Conservation (phyloP, 306 rosid genomes). For the Alnus glutinosa region DNA sequence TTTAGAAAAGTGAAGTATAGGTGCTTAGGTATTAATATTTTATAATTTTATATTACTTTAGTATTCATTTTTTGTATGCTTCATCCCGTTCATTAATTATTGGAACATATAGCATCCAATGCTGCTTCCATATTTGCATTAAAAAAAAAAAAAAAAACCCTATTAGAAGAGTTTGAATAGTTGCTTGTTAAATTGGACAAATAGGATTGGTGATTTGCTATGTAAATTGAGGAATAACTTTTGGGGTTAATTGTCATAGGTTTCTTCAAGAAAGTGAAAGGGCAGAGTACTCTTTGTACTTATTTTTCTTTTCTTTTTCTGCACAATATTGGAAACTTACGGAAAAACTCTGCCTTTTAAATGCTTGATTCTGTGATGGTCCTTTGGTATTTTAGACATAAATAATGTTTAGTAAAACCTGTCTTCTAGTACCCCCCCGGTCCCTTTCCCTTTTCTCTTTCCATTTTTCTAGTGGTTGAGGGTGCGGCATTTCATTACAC, state of each 20-base stretch:
- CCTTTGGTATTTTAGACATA: background rate
- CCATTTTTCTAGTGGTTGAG: background rate
- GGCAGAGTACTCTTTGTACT: background rate
- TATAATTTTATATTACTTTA: background rate
- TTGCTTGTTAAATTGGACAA: constrained; percentile 3
- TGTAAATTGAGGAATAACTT: background rate
- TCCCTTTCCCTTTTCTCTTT: background rate
- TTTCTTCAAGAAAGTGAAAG: background rate
- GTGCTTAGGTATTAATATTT: background rate
- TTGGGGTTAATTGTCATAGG: background rate
- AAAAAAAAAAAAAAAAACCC: background rate
- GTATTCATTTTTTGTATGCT: background rate
- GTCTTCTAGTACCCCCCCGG: background rate
- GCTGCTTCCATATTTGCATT: background rate
- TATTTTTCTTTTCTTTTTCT: background rate
- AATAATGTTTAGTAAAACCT: background rate
- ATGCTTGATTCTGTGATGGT: constrained; percentile 2
- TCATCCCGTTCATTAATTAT: background rate
- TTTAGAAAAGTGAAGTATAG: background rate
- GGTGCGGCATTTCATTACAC: background rate
- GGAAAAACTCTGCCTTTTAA: background rate
- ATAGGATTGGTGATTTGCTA: constrained; percentile 4
- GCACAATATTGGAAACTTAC: background rate
- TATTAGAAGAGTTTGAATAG: background rate
- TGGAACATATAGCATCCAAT: background rate